Base-by-base conservation (phyloP, 1,139 yeast genomes). In the Taphrina flavorubra region DNA sequence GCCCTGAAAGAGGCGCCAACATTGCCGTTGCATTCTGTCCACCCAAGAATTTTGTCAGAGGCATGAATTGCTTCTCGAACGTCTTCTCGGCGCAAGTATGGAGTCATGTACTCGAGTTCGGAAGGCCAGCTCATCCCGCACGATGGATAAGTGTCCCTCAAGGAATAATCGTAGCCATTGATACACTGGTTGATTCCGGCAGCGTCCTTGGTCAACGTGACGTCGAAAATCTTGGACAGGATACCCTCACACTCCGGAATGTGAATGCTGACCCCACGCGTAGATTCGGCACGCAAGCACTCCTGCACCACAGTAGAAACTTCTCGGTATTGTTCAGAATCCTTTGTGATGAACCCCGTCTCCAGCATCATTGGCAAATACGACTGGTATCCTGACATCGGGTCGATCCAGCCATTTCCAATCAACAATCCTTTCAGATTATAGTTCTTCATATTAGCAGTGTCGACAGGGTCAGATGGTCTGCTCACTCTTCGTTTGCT, bases 331-430 rank as follows among this genome's bases (percentile, higher is more conserved):
- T 74, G 74, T 0, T 66, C 65, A 8, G 77, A 69, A 10, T 77
- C 75, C 1, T 73, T 72, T 46, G 81, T 76, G 10, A 94, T 78
- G 8, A 94, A 73, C 0, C 87, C 88, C 7, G 85, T 82, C 20
- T 86, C 83, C 56, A 86, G 74, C 1, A 90, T 83, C 77, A 83
- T 92, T 0, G 96, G 97, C 49, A 90, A 78, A 75, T 89, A 92
- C 16, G 97, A 86, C 70, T 91, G 81, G 69, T 95, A 87, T 78
- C 94, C 99, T 66, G 85, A 84, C 72, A 86, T 85, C 1, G 98
- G 97, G 51, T 92, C 92, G n/a, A 94, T 86, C 97, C 97, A 94
- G 0, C 97, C 98, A 78, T 94, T 94, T 11, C 98, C 98, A 70
- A 94, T 88, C 72, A 92, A 74, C n/a, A 90, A 76, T 0, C 92